phyloP scores from a whole-genome alignment of 1,139 yeast species.

The Geotrichum reessii region DNA sequence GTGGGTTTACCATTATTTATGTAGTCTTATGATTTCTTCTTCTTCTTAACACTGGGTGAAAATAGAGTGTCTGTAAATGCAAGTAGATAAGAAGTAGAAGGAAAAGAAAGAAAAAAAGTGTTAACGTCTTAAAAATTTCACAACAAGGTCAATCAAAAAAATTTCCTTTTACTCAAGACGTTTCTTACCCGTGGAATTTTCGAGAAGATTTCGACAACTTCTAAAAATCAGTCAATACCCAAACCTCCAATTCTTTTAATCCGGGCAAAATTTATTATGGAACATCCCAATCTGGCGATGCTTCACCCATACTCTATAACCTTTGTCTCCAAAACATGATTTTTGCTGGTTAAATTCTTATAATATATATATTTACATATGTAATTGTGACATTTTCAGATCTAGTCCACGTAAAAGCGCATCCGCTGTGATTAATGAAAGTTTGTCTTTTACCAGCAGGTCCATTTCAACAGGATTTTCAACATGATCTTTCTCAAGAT shows the following conservation, averaged over 20 bases:
- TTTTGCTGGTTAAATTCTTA: not conserved
- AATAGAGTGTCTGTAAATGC: not conserved
- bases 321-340: not conserved
- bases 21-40: not conserved
- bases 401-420: conserved; percentile 29
- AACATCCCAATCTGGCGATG: not conserved
- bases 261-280: not conserved
- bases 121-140: not conserved
- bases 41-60: not conserved
- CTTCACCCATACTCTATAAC: not conserved
- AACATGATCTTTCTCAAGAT: conserved; percentile 10
- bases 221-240: not conserved
- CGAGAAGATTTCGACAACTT: conserved; percentile 9
- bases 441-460: conserved; percentile 16
- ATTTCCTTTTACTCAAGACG: not conserved
- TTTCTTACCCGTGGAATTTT: conserved; percentile 13
- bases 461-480: conserved; percentile 22
- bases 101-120: not conserved
- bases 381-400: conserved; percentile 24
- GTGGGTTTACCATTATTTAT: conserved; percentile 12
- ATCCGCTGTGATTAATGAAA: conserved; percentile 29
- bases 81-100: not conserved
- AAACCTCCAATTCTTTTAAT: not conserved
- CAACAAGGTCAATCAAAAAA: not conserved
- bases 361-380: conserved; percentile 12